Evolutionary conservation across 768 basidiomycete species (phyloP).

Genomic region (Coprinellus micaceus): DNA sequence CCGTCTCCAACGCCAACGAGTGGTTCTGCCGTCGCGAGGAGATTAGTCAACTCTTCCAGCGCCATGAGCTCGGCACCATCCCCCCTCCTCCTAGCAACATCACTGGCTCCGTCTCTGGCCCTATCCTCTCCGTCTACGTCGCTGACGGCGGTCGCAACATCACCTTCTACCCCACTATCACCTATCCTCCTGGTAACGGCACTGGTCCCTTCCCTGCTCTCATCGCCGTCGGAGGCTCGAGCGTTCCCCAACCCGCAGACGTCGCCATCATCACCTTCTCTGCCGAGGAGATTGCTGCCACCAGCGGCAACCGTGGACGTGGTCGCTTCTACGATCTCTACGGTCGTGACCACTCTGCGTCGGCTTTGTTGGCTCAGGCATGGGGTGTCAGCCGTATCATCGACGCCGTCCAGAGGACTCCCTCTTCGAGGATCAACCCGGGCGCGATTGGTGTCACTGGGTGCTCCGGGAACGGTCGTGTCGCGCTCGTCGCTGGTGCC

Average conservation of each 20-base stretch:
- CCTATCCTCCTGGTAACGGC: constrained; percentile 34
- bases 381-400: constrained; percentile 57
- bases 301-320: constrained; percentile 40
- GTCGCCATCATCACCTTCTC: constrained; percentile 43
- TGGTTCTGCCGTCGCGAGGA: constrained; percentile 49
- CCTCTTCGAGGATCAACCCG: constrained; percentile 37
- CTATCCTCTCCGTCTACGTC: constrained; percentile 40
- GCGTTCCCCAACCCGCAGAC: constrained; percentile 30
- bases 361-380: constrained; percentile 51
- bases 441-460: constrained; percentile 48
- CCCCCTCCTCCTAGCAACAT: constrained; percentile 40
- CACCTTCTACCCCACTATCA: constrained; percentile 42
- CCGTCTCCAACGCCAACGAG: constrained; percentile 36
- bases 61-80: constrained; percentile 45
- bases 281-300: constrained; percentile 46
- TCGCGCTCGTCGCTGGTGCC: constrained; percentile 52
- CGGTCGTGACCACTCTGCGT: constrained; percentile 40
- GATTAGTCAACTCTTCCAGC: constrained; percentile 44
- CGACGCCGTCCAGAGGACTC: constrained; percentile 46
- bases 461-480: constrained; percentile 55
- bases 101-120: constrained; percentile 38
- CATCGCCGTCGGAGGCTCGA: constrained; percentile 45
- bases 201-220: constrained; percentile 46
- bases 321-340: constrained; percentile 55
- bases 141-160: constrained; percentile 40